Evolutionary conservation across 257 asterid genomes (phyloP), one percentile per base, ranked within the genome.

Genomic region (Linderniella brevidens): DNA sequence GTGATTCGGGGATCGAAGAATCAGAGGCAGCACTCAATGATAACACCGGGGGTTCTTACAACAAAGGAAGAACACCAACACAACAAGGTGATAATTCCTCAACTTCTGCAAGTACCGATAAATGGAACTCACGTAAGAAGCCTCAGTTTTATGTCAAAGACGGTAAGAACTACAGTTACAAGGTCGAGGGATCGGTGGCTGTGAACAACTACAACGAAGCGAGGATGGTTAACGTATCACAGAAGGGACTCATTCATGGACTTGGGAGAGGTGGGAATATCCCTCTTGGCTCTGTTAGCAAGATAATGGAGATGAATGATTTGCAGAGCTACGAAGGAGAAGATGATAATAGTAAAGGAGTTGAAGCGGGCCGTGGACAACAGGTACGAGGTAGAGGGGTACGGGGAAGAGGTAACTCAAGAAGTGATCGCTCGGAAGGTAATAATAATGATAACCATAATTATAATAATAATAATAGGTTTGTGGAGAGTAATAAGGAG

Each of bases 121-220:
- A 72, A 60, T 84, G 95, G 98, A 57, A 53, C 5, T 80, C 94
- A 1, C 77, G 74, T 43, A 80, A 68, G 57, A 68, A 56, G 58
- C 98, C 98, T 19, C 96, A 78, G 37, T 90, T 59, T 38, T 90
- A 74, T 20, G 98, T 90, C 16, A 85, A 90, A 68, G 96, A 90
- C 41, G 98, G 98, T 54, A 90, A 81, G 62, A 90, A 90, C 52
- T 90, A 90, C 70, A 73, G 93, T 68, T 90, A 90, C 71, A 78
- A 81, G 56, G 94, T 90, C 8, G 94, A 68, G 35, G 96, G 96
- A 10, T 68, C 96, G n/a, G 67, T 81, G 46, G 96, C 92, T 0
- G 98, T 64, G 19, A 64, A 77, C 43, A 78, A 73, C 52, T 73
- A 57, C 50, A 69, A 68, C 0, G 98, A 90, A 48, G 88, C 98